phyloP scores from a whole-genome alignment of 164 flowering plant genomes.

The Taxillus chinensis region DNA sequence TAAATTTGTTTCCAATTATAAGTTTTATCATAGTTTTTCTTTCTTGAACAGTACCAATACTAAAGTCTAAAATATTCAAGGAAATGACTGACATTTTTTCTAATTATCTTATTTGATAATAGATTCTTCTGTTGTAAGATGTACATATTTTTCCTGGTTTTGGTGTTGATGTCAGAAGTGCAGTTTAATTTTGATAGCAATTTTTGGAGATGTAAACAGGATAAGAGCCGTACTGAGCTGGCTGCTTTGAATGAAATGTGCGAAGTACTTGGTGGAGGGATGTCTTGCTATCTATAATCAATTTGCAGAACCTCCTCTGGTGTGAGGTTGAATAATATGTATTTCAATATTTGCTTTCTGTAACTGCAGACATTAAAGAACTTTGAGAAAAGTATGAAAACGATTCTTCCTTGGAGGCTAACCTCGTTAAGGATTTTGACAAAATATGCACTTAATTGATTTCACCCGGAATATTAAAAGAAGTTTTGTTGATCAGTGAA shows the following conservation, averaged over 20 bases:
- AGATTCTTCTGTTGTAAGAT: not conserved
- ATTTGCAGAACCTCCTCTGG: not conserved
- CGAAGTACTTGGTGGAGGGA: conserved; percentile 82
- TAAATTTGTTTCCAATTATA: too few relatives aligned
- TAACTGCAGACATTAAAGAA: conserved; percentile 85
- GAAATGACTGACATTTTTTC: too few relatives aligned
- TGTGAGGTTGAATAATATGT: not conserved
- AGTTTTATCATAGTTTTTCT: too few relatives aligned
- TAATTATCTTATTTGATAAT: not conserved
- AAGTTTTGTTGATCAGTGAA: too few relatives aligned
- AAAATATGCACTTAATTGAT: conserved; percentile 43
- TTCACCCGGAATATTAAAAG: not conserved
- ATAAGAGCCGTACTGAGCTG: conserved; percentile 71
- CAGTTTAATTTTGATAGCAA: conserved; percentile 38
- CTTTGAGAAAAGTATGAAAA: conserved; percentile 91
- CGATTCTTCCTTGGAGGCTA: conserved; percentile 83
- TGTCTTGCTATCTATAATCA: conserved; percentile 12
- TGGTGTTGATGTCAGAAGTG: not conserved
- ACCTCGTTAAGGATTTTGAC: conserved; percentile 91
- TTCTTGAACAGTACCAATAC: too few relatives aligned
- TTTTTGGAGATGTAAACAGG: conserved; percentile 94
- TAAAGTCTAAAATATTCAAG: too few relatives aligned
- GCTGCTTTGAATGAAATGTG: conserved; percentile 92
- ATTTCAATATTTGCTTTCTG: conserved; percentile 12
- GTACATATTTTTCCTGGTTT: not conserved